Evolutionary conservation across 371 early-diverging fungal species (phyloP).

Genomic region (Chytridiales sp.): DNA sequence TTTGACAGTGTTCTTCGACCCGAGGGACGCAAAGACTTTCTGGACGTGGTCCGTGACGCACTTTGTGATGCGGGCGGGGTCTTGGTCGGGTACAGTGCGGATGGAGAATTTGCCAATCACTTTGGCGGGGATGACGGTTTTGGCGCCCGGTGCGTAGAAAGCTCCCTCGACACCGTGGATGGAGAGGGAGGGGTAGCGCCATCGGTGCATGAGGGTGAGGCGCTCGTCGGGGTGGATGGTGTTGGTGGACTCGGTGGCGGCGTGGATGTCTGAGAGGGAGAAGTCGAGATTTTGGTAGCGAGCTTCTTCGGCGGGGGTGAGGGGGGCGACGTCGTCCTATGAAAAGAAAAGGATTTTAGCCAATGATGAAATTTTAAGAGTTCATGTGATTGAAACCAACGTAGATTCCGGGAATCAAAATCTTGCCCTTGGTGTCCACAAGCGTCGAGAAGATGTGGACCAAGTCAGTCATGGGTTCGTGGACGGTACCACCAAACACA

Average conservation of each 20-base stretch:
- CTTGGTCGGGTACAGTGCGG: constrained; percentile 83
- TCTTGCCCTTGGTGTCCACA: constrained; percentile 82
- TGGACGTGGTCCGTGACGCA: constrained; percentile 72
- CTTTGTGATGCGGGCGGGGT: constrained; percentile 73
- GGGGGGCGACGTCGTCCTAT: constrained; percentile 82
- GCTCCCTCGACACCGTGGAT: constrained; percentile 97
- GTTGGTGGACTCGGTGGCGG: constrained; percentile 75
- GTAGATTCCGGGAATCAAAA: constrained; percentile 86
- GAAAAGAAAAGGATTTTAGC: neutral
- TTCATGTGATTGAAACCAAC: constrained; percentile 1
- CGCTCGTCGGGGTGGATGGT: constrained; percentile 74
- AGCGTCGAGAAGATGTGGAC: constrained; percentile 79
- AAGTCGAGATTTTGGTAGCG: constrained; percentile 85
- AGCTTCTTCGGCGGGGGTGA: constrained; percentile 76
- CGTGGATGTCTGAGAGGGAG: constrained; percentile 71
- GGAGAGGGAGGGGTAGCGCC: constrained; percentile 94
- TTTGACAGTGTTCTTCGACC: constrained; percentile 77
- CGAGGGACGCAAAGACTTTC: constrained; percentile 83
- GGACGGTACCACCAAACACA: constrained; percentile 92
- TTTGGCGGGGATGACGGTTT: constrained; percentile 96
- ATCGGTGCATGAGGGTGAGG: constrained; percentile 74
- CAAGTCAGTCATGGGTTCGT: constrained; percentile 97
- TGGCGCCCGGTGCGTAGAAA: constrained; percentile 88
- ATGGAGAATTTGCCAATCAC: constrained; percentile 96
- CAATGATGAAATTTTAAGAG: neutral